Evolutionary conservation across 805 yeast genomes (phyloP).

Genomic region (Phaffomyces thermotolerans): DNA sequence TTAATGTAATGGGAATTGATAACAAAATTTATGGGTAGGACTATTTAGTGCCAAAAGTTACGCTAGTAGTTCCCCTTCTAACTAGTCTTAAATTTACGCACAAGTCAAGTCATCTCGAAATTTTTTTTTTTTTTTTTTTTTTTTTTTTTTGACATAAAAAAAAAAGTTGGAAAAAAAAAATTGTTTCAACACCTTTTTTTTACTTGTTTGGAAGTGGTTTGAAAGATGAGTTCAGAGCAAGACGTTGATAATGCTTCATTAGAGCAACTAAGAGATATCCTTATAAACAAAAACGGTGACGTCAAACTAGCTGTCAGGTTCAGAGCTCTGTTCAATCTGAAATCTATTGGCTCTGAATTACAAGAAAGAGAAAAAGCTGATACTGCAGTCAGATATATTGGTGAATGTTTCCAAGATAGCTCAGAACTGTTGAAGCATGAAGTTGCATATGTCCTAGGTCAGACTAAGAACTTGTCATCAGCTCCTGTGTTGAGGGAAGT

Average conservation of each 20-base stretch:
- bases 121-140: background rate
- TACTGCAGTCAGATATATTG: slow-evolving; percentile 72
- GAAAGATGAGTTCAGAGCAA: slow-evolving; percentile 6
- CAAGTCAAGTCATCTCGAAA: background rate
- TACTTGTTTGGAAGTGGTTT: too few relatives aligned
- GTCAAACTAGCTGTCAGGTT: slow-evolving; percentile 79
- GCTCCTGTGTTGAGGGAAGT: slow-evolving; percentile 71
- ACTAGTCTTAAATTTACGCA: too few relatives aligned
- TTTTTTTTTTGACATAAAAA: too few relatives aligned
- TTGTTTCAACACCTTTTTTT: slow-evolving; percentile 2
- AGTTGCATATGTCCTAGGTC: slow-evolving; percentile 95
- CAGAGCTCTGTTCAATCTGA: slow-evolving; percentile 88
- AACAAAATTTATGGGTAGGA: too few relatives aligned
- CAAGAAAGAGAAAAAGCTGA: slow-evolving; percentile 47
- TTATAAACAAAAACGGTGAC: slow-evolving; percentile 58
- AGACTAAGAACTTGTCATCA: slow-evolving; percentile 76
- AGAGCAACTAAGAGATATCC: slow-evolving; percentile 66
- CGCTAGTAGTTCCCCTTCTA: background rate
- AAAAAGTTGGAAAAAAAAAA: too few relatives aligned
- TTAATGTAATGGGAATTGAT: too few relatives aligned
- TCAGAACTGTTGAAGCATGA: slow-evolving; percentile 94
- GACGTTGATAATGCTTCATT: slow-evolving; percentile 35
- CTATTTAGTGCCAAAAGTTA: background rate
- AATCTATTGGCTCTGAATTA: slow-evolving; percentile 76
- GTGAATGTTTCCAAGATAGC: slow-evolving; percentile 70